Evolutionary conservation across 2,329 filamentous ascomycete species (phyloP).

Genomic region (Xylaria sp.): DNA sequence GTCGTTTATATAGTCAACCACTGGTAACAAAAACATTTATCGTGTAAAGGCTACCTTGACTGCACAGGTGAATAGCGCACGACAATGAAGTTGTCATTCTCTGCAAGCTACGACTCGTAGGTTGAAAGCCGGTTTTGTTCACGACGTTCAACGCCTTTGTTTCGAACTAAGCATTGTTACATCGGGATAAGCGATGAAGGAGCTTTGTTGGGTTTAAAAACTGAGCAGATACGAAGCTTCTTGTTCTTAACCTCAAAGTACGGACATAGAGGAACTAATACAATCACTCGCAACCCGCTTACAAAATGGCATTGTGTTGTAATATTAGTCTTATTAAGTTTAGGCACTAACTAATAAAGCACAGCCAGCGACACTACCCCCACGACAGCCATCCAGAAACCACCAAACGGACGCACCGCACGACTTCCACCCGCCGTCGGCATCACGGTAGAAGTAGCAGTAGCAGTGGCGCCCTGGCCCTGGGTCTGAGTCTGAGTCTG

Average conservation of each 20-base stretch:
- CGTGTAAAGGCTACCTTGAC: neutral
- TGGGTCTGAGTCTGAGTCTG: no score
- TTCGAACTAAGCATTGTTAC: conserved; percentile 12
- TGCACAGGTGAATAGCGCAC: no score
- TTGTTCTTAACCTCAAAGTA: conserved; percentile 2
- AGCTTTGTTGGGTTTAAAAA: neutral
- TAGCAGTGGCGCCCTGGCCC: conserved; percentile 9
- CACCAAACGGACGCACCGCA: neutral
- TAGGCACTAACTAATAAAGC: conserved; percentile 25
- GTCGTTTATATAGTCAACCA: conserved; percentile 8
- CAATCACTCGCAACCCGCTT: conserved; percentile 2
- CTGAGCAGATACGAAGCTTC: neutral
- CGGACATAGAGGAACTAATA: neutral
- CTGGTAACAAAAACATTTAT: neutral
- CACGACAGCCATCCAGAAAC: conserved; percentile 5
- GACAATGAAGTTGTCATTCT: neutral
- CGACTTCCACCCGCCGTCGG: neutral
- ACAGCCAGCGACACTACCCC: conserved; percentile 22
- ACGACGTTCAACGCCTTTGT: conserved; percentile 1
- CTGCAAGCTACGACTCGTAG: no score
- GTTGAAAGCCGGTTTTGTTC: neutral
- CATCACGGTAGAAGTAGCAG: neutral
- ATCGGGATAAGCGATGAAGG: neutral
- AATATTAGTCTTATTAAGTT: conserved; percentile 32
- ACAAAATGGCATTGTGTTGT: neutral